phyloP scores from a whole-genome alignment of 352 stramenopile species.

The Phytopythium sindhum region DNA sequence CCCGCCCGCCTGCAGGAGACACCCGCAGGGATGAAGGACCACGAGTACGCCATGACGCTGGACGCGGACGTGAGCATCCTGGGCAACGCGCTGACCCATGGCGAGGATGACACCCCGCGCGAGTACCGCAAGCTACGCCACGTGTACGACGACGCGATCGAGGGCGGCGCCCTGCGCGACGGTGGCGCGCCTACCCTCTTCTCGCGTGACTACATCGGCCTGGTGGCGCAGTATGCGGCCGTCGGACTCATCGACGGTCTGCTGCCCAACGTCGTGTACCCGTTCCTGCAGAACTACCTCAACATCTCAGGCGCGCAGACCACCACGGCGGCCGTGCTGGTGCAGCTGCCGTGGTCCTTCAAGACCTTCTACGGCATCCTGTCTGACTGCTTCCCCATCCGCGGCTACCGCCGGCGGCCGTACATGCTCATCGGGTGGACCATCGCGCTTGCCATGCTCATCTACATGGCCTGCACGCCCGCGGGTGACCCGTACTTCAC shows the following conservation, averaged over 20 bases:
- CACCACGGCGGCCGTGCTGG: slow-evolving; percentile 34
- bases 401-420: slow-evolving; percentile 41
- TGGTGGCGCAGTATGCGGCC: slow-evolving; percentile 50
- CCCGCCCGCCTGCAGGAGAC: background rate
- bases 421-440: slow-evolving; percentile 61
- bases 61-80: slow-evolving; percentile 8
- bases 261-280: slow-evolving; percentile 45
- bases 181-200: slow-evolving; percentile 37
- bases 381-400: slow-evolving; percentile 55
- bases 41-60: slow-evolving; percentile 8
- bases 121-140: slow-evolving; percentile 36
- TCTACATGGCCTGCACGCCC: slow-evolving; percentile 35
- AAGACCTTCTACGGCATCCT: slow-evolving; percentile 67
- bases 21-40: slow-evolving; percentile 4
- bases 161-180: slow-evolving; percentile 34
- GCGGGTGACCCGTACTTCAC: slow-evolving; percentile 39
- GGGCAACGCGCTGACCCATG: background rate
- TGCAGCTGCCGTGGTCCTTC: slow-evolving; percentile 56
- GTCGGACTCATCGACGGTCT: slow-evolving; percentile 49
- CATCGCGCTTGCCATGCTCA: slow-evolving; percentile 30
- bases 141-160: slow-evolving; percentile 39
- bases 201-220: slow-evolving; percentile 44
- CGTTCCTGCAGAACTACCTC: slow-evolving; percentile 57
- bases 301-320: slow-evolving; percentile 46
- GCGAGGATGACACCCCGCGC: slow-evolving; percentile 12